Conservation (phyloP, 2,329 filamentous ascomycete species). For the Alternaria alternata region DNA sequence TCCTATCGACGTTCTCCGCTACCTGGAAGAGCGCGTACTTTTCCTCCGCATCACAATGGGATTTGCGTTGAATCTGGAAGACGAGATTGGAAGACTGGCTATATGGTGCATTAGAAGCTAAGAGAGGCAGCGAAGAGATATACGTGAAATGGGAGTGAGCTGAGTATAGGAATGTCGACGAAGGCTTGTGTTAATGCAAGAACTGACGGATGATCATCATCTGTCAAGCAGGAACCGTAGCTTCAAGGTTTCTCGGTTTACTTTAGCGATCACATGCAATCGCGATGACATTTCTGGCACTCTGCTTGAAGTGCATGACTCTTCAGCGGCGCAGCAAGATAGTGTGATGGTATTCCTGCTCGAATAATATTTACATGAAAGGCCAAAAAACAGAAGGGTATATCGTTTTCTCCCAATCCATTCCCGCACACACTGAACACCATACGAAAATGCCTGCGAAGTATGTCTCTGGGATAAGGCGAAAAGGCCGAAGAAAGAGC, state of each 20-base stretch:
- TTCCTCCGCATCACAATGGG: conserved; percentile 63
- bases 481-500: conserved; percentile 14
- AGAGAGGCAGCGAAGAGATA: background rate
- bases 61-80: conserved; percentile 61
- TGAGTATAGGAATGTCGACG: background rate
- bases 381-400: conserved; percentile 2
- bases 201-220: no score
- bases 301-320: background rate
- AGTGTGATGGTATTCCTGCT: background rate
- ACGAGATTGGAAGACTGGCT: conserved; percentile 39
- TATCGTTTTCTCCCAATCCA: background rate
- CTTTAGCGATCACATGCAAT: background rate
- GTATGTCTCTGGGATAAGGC: background rate
- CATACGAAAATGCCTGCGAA: background rate
- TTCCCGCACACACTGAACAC: background rate
- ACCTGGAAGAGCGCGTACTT: conserved; percentile 61
- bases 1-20: conserved; percentile 53
- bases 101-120: conserved; percentile 44
- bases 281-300: background rate
- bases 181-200: background rate
- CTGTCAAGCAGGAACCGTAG: background rate
- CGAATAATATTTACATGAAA: background rate
- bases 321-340: background rate
- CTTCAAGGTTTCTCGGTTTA: background rate
- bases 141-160: background rate